Evolutionary conservation across 2,329 filamentous ascomycete genomes (phyloP).

Genomic region (Phialophora expanda): DNA sequence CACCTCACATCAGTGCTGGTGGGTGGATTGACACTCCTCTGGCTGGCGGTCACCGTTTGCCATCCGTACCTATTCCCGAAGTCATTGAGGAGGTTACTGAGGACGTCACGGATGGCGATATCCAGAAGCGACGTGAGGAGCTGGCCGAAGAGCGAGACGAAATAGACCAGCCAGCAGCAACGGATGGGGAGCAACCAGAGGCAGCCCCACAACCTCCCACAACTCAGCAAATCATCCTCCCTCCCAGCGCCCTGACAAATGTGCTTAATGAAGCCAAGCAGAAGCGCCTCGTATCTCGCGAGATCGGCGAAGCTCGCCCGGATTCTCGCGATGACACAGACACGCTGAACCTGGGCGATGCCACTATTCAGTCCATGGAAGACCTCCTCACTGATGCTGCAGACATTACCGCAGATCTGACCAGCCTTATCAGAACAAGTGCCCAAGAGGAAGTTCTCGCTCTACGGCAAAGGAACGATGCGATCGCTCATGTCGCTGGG

Average conservation of each 20-base stretch:
- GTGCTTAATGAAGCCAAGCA: constrained; percentile 50
- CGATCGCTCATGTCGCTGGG: constrained; percentile 24
- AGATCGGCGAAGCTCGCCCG: constrained; percentile 22
- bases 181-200: constrained; percentile 14
- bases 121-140: constrained; percentile 1
- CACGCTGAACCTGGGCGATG: constrained; percentile 49
- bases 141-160: constrained; percentile 1
- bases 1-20: constrained; percentile 40
- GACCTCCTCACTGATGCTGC: constrained; percentile 44
- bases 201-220: constrained; percentile 33
- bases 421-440: constrained; percentile 40
- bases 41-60: constrained; percentile 18
- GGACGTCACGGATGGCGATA: constrained; percentile 31
- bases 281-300: constrained; percentile 24
- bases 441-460: constrained; percentile 40
- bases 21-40: constrained; percentile 40
- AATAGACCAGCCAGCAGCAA: background rate
- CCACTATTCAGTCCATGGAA: constrained; percentile 54
- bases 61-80: constrained; percentile 27
- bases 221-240: constrained; percentile 46
- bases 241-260: constrained; percentile 50
- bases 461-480: constrained; percentile 19
- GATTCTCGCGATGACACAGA: constrained; percentile 37
- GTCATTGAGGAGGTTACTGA: constrained; percentile 39
- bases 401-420: constrained; percentile 36